Percentiles rank a stretch among this genome's conserved stretches.
These are phyloP conservation scores for Suillus clintonianus DNA, from an alignment of 768 basidiomycete genomes.

Conservation along the genomic window DNA sequence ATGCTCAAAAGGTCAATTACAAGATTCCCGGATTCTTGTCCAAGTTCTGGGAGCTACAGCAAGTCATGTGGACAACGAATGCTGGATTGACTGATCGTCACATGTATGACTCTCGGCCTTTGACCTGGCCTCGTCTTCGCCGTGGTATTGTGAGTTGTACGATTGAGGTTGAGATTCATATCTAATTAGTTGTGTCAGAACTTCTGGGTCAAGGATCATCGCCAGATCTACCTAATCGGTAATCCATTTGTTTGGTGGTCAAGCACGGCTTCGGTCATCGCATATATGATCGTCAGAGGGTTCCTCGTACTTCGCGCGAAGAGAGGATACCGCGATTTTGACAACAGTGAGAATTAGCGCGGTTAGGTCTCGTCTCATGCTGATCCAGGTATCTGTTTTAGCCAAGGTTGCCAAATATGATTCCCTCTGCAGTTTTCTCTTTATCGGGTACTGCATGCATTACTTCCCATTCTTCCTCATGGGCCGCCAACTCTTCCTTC, in stretches of 20 bases:
- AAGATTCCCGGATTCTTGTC: constrained; percentile 82
- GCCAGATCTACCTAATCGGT: constrained; percentile 93
- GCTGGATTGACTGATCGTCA: constrained; percentile 95
- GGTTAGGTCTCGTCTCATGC: constrained; percentile 3
- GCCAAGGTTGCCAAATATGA: constrained; percentile 94
- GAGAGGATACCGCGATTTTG: constrained; percentile 89
- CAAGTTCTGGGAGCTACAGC: constrained; percentile 91
- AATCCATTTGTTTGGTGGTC: constrained; percentile 95
- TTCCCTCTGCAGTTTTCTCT: constrained; percentile 85
- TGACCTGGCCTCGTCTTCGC: constrained; percentile 84
- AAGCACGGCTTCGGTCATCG: constrained; percentile 67
- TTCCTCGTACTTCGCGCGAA: constrained; percentile 87
- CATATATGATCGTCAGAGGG: constrained; percentile 70
- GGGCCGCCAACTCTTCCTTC: constrained; percentile 95
- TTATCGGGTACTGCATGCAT: constrained; percentile 89
- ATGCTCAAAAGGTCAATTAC: constrained; percentile 88
- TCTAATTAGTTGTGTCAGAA: constrained; percentile 52
- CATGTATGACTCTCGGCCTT: constrained; percentile 92
- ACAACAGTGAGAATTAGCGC: constrained; percentile 65
- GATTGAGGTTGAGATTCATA: not conserved
- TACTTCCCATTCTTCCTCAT: constrained; percentile 98
- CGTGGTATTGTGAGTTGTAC: constrained; percentile 83
- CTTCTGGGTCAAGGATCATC: constrained; percentile 98
- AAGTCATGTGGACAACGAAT: constrained; percentile 97
- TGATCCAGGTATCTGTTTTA: constrained; percentile 31